Percentiles rank a stretch among this genome's conserved stretches.
Conservation (phyloP, 345 rosid species). For the Eucalyptus marginata region DNA sequence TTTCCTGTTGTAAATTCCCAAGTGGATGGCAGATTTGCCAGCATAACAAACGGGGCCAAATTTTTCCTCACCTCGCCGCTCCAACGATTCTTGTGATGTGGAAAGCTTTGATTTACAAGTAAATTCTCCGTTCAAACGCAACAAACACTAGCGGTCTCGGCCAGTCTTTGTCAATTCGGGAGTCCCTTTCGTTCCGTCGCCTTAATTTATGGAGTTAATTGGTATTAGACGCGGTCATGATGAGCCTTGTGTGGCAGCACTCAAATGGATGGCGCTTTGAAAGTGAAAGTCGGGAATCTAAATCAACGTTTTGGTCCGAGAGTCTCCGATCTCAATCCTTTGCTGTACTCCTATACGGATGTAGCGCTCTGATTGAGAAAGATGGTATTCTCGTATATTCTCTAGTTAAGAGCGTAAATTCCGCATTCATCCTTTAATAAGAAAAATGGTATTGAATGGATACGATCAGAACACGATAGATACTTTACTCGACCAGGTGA, state of each 20-base stretch:
- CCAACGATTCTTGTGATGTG: neutral
- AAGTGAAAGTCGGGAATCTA: neutral
- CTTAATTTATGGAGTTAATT: neutral
- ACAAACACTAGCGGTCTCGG: neutral
- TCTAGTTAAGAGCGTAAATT: neutral
- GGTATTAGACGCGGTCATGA: neutral
- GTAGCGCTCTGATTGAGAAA: neutral
- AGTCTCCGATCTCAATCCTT: neutral
- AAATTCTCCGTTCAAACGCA: neutral
- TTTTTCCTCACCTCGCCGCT: neutral
- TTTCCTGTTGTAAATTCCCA: neutral
- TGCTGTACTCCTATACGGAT: neutral
- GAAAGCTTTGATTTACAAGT: neutral
- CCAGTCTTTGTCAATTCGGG: neutral
- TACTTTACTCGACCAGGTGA: neutral
- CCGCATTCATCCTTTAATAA: neutral
- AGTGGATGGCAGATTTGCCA: neutral
- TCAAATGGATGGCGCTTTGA: neutral
- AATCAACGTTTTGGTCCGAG: neutral
- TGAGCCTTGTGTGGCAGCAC: neutral
- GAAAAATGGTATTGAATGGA: neutral
- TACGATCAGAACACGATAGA: accelerated
- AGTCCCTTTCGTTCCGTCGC: neutral
- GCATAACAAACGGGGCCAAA: neutral
- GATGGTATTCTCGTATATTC: neutral